Evolutionary conservation across 176 grass and related monocot species (phyloP).

Genomic region (Phoenix dactylifera): DNA sequence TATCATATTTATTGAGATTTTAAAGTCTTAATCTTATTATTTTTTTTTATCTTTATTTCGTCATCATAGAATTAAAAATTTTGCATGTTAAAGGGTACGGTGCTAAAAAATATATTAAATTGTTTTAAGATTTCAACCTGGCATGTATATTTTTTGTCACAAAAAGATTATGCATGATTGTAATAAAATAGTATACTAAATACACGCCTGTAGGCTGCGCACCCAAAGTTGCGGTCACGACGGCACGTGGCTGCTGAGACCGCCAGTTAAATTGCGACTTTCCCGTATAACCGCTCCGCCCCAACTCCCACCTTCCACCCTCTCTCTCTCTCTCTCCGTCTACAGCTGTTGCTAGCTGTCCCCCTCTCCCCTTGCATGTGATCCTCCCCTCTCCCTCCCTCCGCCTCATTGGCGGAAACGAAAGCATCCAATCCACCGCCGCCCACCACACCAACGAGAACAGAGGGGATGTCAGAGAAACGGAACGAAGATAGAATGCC

Average conservation of each 20-base stretch:
- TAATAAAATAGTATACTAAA: no score
- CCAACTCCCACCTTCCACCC: background rate
- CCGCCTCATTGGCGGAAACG: background rate
- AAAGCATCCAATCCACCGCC: conserved; percentile 9
- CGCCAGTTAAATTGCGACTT: conserved; percentile 8
- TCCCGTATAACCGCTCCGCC: background rate
- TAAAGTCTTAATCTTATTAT: no score
- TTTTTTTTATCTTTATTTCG: no score
- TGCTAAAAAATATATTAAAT: no score
- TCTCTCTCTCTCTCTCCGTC: conserved; percentile 11
- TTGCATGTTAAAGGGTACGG: no score
- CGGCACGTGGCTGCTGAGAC: conserved; percentile 28
- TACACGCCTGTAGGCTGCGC: background rate
- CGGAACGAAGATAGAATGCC: background rate
- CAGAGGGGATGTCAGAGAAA: background rate
- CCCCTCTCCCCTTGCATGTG: conserved; percentile 48
- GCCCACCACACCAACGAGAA: conserved; percentile 11
- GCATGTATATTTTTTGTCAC: no score
- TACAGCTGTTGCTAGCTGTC: conserved; percentile 96
- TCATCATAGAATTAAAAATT: no score
- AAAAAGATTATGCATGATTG: no score
- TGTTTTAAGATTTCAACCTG: no score
- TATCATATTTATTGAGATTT: no score
- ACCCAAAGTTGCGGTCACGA: conserved; percentile 19
- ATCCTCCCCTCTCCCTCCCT: conserved; percentile 8